Evolutionary conservation across 2,329 filamentous ascomycete genomes (phyloP).

Genomic region (Apiospora saccharicola): DNA sequence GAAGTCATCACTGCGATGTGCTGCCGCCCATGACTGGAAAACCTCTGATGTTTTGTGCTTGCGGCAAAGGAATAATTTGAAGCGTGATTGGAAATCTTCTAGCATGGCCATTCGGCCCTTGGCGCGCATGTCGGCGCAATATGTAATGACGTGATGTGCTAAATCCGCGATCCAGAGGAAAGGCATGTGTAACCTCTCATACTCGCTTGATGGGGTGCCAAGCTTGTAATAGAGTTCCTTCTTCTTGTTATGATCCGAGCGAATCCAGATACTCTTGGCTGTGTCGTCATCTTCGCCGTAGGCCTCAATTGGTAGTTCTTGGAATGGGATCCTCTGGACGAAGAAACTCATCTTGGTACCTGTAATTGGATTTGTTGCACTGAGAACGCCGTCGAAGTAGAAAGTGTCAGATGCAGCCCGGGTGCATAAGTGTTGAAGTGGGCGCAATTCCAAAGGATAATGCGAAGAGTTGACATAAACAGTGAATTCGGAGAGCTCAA

Average conservation of each 20-base stretch:
- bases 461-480: conserved; percentile 55
- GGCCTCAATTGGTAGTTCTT: conserved; percentile 68
- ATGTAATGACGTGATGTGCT: conserved; percentile 77
- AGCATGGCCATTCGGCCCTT: conserved; percentile 53
- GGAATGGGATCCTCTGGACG: conserved; percentile 64
- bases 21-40: conserved; percentile 63
- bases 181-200: conserved; percentile 65
- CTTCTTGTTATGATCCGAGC: conserved; percentile 55
- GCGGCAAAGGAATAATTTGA: conserved; percentile 62
- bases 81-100: conserved; percentile 62
- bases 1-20: conserved; percentile 65
- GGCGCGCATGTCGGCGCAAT: conserved; percentile 51
- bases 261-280: conserved; percentile 68
- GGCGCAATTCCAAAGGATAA: conserved; percentile 58
- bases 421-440: conserved; percentile 60
- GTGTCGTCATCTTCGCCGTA: conserved; percentile 61
- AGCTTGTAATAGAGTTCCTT: conserved; percentile 71
- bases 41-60: conserved; percentile 50
- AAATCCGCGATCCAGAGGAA: conserved; percentile 78
- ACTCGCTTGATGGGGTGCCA: conserved; percentile 62
- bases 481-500: conserved; percentile 64
- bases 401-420: conserved; percentile 45
- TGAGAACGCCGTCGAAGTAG: conserved; percentile 68
- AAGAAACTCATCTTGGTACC: conserved; percentile 47
- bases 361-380: conserved; percentile 32